Percentiles rank a stretch among this genome's conserved stretches.
Evolutionary conservation across 148 eudicot species (phyloP).

Genomic region (Simmondsia chinensis): DNA sequence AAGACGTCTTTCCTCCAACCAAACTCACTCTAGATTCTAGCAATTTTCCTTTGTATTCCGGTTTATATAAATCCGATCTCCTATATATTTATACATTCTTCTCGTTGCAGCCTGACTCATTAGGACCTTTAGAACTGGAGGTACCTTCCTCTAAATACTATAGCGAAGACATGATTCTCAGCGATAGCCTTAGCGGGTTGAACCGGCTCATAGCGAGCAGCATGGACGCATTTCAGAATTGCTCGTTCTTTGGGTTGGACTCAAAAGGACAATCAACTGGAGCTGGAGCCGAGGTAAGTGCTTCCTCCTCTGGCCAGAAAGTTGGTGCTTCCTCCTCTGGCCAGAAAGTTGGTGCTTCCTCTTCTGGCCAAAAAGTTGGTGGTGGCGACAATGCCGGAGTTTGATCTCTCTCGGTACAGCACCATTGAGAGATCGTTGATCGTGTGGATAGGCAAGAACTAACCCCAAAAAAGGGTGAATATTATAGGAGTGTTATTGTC

Average conservation of each 20-base stretch:
- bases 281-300: conserved; percentile 39
- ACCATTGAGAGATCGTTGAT: too few relatives aligned
- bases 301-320: conserved; percentile 43
- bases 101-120: conserved; percentile 73
- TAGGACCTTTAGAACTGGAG: conserved; percentile 91
- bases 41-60: too few relatives aligned
- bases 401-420: conserved; percentile 20
- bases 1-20: too few relatives aligned
- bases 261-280: conserved; percentile 40
- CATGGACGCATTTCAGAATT: conserved; percentile 83
- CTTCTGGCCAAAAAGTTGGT: conserved; percentile 42
- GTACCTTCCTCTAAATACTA: conserved; percentile 66
- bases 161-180: conserved; percentile 63
- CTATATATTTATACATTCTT: conserved; percentile 1
- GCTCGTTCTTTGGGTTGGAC: conserved; percentile 60
- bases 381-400: conserved; percentile 19
- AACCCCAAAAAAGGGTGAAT: too few relatives aligned
- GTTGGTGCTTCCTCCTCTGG: conserved; percentile 46
- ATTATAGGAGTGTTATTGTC: too few relatives aligned
- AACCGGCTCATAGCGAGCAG: conserved; percentile 90
- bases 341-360: conserved; percentile 38
- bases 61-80: conserved; percentile 13
- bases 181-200: conserved; percentile 83
- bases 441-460: too few relatives aligned
- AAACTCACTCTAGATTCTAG: too few relatives aligned